These are phyloP conservation scores for Chaetomium globosum DNA, from an alignment of 2,329 filamentous ascomycete genomes.

Conservation along the genomic window DNA sequence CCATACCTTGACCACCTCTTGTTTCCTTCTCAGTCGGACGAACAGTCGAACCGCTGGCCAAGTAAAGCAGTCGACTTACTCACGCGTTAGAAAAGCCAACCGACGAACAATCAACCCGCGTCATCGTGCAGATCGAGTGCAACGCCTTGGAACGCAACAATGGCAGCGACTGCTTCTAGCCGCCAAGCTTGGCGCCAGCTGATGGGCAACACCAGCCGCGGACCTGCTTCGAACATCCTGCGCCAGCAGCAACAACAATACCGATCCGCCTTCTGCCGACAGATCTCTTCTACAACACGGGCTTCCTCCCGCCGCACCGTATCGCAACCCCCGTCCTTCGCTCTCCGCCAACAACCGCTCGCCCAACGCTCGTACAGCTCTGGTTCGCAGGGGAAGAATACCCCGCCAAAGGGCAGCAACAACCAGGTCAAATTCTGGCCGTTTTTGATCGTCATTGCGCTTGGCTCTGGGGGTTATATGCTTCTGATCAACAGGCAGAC, in stretches of 20 bases:
- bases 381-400: constrained; percentile 22
- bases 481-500: constrained; percentile 54
- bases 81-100: constrained; percentile 8
- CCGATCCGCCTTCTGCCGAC: constrained; percentile 20
- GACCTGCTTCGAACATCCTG: constrained; percentile 14
- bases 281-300: constrained; percentile 20
- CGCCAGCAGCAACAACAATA: constrained; percentile 24
- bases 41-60: constrained; percentile 4
- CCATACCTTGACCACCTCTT: background rate
- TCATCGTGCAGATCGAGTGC: constrained; percentile 25
- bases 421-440: constrained; percentile 59
- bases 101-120: constrained; percentile 13
- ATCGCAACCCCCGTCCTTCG: constrained; percentile 13
- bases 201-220: constrained; percentile 29
- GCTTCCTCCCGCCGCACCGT: constrained; percentile 13
- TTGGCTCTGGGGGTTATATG: constrained; percentile 54
- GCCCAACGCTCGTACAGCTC: constrained; percentile 37
- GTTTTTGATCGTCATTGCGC: constrained; percentile 54
- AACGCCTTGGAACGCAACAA: constrained; percentile 24
- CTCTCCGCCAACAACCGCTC: constrained; percentile 24
- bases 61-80: constrained; percentile 3
- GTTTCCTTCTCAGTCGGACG: background rate
- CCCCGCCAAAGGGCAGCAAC: constrained; percentile 27
- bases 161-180: constrained; percentile 30
- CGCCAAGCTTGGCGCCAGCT: constrained; percentile 38